Evolutionary conservation across 306 rosid genomes (phyloP).

Genomic region (Astragalus glycyphyllos): DNA sequence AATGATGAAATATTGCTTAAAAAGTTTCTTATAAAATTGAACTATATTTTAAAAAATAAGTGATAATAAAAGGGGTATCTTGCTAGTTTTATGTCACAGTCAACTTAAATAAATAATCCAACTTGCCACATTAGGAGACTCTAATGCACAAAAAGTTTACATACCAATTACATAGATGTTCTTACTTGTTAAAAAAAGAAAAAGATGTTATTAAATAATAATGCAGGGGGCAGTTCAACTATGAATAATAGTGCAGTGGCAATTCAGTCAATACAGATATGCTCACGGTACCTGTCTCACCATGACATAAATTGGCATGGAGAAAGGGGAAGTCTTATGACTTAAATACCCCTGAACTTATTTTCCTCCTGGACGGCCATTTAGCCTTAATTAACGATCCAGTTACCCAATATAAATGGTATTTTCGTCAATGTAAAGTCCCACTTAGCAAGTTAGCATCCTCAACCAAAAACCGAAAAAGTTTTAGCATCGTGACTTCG

Average conservation of each 20-base stretch:
- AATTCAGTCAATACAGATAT: conserved; percentile 9
- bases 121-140: no score
- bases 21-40: no score
- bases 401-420: not conserved
- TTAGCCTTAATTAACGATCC: not conserved
- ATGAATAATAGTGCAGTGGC: conserved; percentile 6
- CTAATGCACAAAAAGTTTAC: no score
- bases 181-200: no score
- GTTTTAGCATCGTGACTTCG: conserved; percentile 35
- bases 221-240: no score
- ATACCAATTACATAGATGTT: no score
- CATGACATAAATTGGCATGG: conserved; percentile 6
- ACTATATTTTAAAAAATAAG: no score
- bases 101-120: no score
- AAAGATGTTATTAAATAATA: no score
- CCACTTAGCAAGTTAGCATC: conserved; percentile 9
- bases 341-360: not conserved
- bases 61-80: no score
- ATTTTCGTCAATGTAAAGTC: conserved; percentile 19
- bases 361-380: not conserved
- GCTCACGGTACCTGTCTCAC: not conserved
- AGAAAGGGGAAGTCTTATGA: not conserved
- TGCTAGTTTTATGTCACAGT: no score
- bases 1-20: no score
- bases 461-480: conserved; percentile 29